A percentile compares a stretch with the other conserved stretches of the same genome.
phyloP scores from a whole-genome alignment of 495 filamentous ascomycete species.

The Sphaerosporella brunnea region DNA sequence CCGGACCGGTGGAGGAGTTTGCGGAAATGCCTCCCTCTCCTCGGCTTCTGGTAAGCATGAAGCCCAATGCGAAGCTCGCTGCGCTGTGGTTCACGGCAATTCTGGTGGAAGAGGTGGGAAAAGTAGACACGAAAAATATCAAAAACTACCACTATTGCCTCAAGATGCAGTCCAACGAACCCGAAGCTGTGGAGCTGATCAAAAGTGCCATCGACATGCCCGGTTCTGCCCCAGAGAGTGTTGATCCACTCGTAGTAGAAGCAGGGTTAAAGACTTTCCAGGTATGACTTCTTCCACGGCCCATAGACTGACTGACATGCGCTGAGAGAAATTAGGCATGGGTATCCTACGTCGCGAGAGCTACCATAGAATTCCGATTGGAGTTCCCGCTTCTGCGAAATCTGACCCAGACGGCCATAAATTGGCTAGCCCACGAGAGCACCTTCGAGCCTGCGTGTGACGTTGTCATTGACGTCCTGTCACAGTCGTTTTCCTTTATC shows the following conservation, averaged over 20 bases:
- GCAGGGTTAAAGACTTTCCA: constrained; percentile 45
- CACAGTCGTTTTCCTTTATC: constrained; percentile 46
- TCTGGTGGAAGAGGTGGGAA: constrained; percentile 59
- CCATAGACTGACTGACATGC: too few species aligned
- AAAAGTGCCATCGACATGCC: constrained; percentile 29
- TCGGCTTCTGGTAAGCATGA: constrained; percentile 38
- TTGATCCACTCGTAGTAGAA: constrained; percentile 14
- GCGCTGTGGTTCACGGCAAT: constrained; percentile 55
- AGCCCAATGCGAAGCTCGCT: constrained; percentile 36
- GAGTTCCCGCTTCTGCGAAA: constrained; percentile 38
- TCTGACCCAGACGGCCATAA: constrained; percentile 38
- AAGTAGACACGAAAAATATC: constrained; percentile 39
- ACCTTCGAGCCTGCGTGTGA: constrained; percentile 44
- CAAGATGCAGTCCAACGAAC: constrained; percentile 33
- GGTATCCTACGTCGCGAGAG: constrained; percentile 48
- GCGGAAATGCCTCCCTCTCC: constrained; percentile 35
- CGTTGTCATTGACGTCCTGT: constrained; percentile 44
- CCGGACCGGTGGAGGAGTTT: constrained; percentile 32
- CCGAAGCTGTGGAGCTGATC: constrained; percentile 36
- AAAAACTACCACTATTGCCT: constrained; percentile 37
- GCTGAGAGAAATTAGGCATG: constrained; percentile 41
- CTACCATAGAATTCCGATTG: constrained; percentile 35
- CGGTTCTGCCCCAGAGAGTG: neutral
- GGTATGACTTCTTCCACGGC: constrained; percentile 31
- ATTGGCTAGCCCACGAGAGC: constrained; percentile 36